Evolutionary conservation across 345 rosid genomes (phyloP).

Genomic region (Barbarea vulgaris): DNA sequence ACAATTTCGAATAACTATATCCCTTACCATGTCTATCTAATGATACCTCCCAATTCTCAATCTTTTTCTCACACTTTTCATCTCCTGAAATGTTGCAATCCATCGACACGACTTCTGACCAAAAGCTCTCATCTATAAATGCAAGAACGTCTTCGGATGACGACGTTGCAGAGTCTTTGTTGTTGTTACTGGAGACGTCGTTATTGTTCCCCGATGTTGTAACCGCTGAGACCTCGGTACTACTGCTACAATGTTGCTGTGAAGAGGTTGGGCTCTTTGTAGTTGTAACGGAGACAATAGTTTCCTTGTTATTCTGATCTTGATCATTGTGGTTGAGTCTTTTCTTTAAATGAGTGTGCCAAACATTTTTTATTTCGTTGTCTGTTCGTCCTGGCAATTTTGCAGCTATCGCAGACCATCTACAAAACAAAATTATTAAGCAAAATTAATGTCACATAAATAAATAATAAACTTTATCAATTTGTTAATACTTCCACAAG

Average conservation of each 20-base stretch:
- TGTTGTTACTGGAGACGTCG: constrained; percentile 26
- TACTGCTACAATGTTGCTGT: constrained; percentile 32
- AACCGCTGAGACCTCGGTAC: constrained; percentile 26
- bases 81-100: constrained; percentile 23
- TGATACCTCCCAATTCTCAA: constrained; percentile 23
- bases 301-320: constrained; percentile 1
- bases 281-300: background rate
- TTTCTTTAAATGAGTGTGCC: constrained; percentile 53
- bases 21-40: constrained; percentile 15
- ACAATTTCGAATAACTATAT: constrained; percentile 9
- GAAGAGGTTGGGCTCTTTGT: constrained; percentile 22
- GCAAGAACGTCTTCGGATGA: constrained; percentile 29
- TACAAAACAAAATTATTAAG: background rate
- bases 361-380: constrained; percentile 55
- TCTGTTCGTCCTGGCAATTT: constrained; percentile 57
- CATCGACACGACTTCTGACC: constrained; percentile 36
- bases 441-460: constrained; percentile 4
- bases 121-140: constrained; percentile 40
- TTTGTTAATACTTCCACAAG: background rate
- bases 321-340: constrained; percentile 31
- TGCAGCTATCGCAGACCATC: constrained; percentile 63
- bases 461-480: background rate
- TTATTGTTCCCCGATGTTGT: constrained; percentile 35
- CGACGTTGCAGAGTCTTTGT: constrained; percentile 33
- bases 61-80: constrained; percentile 13